Evolutionary conservation across 2,329 filamentous ascomycete genomes (phyloP), one percentile per base, ranked within the genome.

Genomic region (Endocalyx cinctus): DNA sequence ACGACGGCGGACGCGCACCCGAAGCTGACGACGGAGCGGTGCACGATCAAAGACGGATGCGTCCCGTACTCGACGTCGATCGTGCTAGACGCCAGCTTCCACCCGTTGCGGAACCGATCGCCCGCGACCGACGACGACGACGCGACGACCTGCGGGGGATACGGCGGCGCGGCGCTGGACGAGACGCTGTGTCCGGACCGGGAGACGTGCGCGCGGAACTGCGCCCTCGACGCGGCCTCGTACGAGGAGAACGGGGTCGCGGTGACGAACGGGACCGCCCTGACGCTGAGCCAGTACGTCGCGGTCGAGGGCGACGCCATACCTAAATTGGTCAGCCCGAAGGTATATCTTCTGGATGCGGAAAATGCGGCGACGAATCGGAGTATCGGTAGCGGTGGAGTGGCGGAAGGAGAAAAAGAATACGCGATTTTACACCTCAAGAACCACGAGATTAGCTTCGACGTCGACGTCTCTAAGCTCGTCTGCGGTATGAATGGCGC

Each of bases 401-500:
- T 12, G 25, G 42, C 67, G 39, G 56, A 31, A 41, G 62, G 67
- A 33, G 69, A 72, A 32, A 61, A 60, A 39, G 67, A 69, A 27
- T 82, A 82, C 48, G 60, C 79, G 55, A 38, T 51, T 32, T 37
- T 54, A 33, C 38, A 65, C 38, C 59, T 82, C 25, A 65, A 73
- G 34, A 72, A 73, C 50, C 62, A 74, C 47, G 79, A 84, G 52
- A 70, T 83, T 52, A 74, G 72, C 20, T 81, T 83, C 40, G 77
- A 79, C 29, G 77, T 82, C 5, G 79, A 83, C 50, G 67, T 80
- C 28, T 80, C 76, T 17, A 70, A 72, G 40, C 63, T 82, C 15
- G 72, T 73, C 15, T 84, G 79, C 45, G 80, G 80, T 34, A 60
- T 83, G 48, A 83, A 84, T 54, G 78, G 77, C 37, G 78, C 78